Base-by-base conservation (phyloP, 768 basidiomycete genomes). In the Podaxis rugospora region DNA sequence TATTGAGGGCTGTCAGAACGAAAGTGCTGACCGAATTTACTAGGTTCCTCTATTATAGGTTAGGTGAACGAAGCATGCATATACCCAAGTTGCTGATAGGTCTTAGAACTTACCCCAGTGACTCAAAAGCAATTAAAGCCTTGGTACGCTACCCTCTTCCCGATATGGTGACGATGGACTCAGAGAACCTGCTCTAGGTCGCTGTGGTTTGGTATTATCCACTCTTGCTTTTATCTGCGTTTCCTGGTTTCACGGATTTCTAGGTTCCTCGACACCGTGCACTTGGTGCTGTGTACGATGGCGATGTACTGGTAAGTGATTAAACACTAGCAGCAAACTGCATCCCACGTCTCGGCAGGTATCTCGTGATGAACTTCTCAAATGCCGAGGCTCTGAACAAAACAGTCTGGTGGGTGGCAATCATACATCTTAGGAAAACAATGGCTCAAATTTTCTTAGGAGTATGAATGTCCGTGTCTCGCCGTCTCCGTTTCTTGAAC, bases 21-120 rank as follows among this genome's bases (percentile, higher is more conserved):
- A 49, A 37, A 10, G 32, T 53, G 9, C 28, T 47, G 49, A 51
- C 51, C 28, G 23, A 2, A 1, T 23, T 25, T 7, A 14, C 21
- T 46, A 80, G 79, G 36, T 79, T 75, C 63, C 66, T 79, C 18
- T 80, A 80, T 57, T 80, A 73, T 67, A 75, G 74, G 78, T 78
- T 64, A 51, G 14, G 4, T 51, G 28, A 39, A 47, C 4, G 11
- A 54, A 16, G 6, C 6, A 37, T 32, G 5, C 21, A 50, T 52
- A n/a, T n/a, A 23, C 11, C 28, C 39, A 14, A 21, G 39, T 11
- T 5, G 7, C 11, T 47, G 32, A 55, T 36, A 25, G 21, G 56
- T n/a, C 35, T n/a, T 35, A 78, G 78, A 66, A 71, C 73, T 62
- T 78, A 78, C 61, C 76, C 75, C 4, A 70, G 76, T 36, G 80